phyloP scores from a whole-genome alignment of 108 stramenopile genomes.

The Skeletonema costatum region DNA sequence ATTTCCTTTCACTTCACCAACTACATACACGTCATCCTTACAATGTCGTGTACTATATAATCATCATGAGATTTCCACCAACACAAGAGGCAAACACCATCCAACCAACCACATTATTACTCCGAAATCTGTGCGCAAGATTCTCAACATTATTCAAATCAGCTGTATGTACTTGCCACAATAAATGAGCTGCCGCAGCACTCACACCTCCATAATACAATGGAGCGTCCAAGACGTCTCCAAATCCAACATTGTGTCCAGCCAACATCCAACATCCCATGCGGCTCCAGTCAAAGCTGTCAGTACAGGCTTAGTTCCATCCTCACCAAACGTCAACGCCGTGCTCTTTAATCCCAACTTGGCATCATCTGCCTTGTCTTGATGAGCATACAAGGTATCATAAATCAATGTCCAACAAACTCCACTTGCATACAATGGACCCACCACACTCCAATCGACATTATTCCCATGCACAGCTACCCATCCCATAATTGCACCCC shows the following conservation, averaged over 20 bases:
- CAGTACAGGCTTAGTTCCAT: slow-evolving; percentile 73
- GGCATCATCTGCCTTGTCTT: slow-evolving; percentile 94
- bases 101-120: slow-evolving; percentile 78
- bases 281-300: slow-evolving; percentile 54
- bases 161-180: slow-evolving; percentile 88
- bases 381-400: slow-evolving; percentile 99
- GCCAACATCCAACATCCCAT: slow-evolving; percentile 62
- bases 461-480: slow-evolving; percentile 71
- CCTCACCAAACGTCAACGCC: slow-evolving; percentile 88
- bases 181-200: slow-evolving; percentile 71
- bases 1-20: too few species aligned
- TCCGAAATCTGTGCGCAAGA: slow-evolving; percentile 81
- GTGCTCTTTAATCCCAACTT: slow-evolving; percentile 90
- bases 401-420: slow-evolving; percentile 97
- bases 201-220: slow-evolving; percentile 62
- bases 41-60: not conserved
- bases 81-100: slow-evolving; percentile 79
- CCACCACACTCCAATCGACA: slow-evolving; percentile 70
- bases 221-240: slow-evolving; percentile 5
- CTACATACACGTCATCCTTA: too few species aligned
- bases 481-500: slow-evolving; percentile 97
- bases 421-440: slow-evolving; percentile 87
- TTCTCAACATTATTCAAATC: slow-evolving; percentile 80
- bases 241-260: slow-evolving; percentile 53
- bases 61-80: slow-evolving; percentile 40